Base-by-base conservation (phyloP, 2,329 filamentous ascomycete genomes). In the Fusarium sp. region DNA sequence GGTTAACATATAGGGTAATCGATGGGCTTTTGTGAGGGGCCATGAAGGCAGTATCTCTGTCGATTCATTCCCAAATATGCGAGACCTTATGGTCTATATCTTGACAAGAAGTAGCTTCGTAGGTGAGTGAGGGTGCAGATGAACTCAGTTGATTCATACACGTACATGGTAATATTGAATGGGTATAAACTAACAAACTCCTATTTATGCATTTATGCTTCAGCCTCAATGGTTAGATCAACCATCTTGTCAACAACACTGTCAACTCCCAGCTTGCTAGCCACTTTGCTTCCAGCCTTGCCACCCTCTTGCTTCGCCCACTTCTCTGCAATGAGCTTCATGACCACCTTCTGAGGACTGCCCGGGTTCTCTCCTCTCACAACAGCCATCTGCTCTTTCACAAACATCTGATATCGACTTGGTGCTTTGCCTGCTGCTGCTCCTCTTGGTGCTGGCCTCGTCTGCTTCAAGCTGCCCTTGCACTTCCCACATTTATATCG, bases 401-500 rank as follows among this genome's bases (percentile, higher is more conserved):
- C 84, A 63, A 88, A 88, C 6, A 72, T 62, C 72, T 88, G 86
- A 44, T 88, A 88, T 22, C 82, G 83, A 27, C 81, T 86, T 54
- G 79, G 77, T 68, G 49, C 64, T 44, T 64, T 61, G 3, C 62
- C 52, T 15, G 59, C 71, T 27, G 56, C 69, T 5, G 54, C 70
- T 13, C 62, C 72, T 25, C 76, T 44, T 54, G 94, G 94, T 42
- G 88, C 87, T 0, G 95, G 95, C 80, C 93, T 94, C 13, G 91
- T 91, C 86, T 98, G 96, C 75, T 89, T 84, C 71, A 99, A 81
- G 55, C 81, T 80, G 8, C 88, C 86, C 77, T 90, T 92, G 80
- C 95, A 98, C n/a, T 80, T 83, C 4, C 94, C 94, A 80, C 95
- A 98, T 2, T 89, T 88, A 75, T 94, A 91, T 52, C 89, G 87